A percentile compares a stretch with the other conserved stretches of the same genome.
phyloP scores from a whole-genome alignment of 2,329 filamentous ascomycete species.

The Nannizzia gypsea region DNA sequence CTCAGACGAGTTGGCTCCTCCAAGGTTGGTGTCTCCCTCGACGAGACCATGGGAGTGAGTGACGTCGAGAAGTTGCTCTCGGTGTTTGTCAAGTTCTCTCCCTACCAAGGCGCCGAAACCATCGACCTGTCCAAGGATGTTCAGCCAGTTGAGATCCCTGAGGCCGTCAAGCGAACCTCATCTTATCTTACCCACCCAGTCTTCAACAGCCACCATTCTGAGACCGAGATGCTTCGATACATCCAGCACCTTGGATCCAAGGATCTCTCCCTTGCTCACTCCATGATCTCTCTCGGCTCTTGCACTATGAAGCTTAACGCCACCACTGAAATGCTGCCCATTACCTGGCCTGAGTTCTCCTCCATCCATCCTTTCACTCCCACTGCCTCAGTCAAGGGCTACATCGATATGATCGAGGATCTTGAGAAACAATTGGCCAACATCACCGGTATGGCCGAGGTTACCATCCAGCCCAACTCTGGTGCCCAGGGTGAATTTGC shows the following conservation, averaged over 20 bases:
- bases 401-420: conserved; percentile 55
- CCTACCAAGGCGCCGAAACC: conserved; percentile 21
- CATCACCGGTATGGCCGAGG: conserved; percentile 82
- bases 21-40: conserved; percentile 61
- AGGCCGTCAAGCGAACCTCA: conserved; percentile 57
- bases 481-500: conserved; percentile 93
- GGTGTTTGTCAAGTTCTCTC: conserved; percentile 40
- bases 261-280: conserved; percentile 85
- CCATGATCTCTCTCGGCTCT: conserved; percentile 93
- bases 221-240: conserved; percentile 87
- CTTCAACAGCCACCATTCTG: conserved; percentile 90
- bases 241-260: conserved; percentile 89
- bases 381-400: conserved; percentile 52
- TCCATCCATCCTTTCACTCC: conserved; percentile 74
- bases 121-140: conserved; percentile 25
- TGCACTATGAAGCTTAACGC: conserved; percentile 99
- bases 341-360: conserved; percentile 64
- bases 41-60: conserved; percentile 55
- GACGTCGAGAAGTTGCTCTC: conserved; percentile 48
- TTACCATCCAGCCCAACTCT: conserved; percentile 88
- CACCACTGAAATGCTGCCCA: conserved; percentile 81
- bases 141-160: conserved; percentile 33
- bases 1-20: conserved; percentile 51
- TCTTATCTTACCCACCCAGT: conserved; percentile 76
- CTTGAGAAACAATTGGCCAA: conserved; percentile 64